Evolutionary conservation across 2,329 filamentous ascomycete genomes (phyloP), one percentile per base, ranked within the genome.

Genomic region (Penicillium hesseltinei): DNA sequence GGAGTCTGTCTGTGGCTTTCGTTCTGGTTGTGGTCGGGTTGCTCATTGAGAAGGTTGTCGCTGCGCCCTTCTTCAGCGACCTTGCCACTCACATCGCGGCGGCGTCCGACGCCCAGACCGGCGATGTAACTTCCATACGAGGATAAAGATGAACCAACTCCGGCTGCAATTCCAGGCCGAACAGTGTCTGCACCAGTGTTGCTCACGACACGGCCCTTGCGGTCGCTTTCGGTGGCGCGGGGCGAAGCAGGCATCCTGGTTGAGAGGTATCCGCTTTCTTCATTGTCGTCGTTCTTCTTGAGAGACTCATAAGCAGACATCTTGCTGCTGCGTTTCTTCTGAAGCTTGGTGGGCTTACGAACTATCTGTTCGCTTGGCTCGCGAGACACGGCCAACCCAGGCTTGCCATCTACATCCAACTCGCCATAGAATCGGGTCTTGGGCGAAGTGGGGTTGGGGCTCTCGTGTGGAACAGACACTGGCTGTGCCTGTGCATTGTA

Each of bases 81-180:
- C 54, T 79, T 79, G 2, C 77, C 78, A 56, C 77, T 79, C 19
- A 80, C 78, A 53, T 80, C 77, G 40, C 77, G 71, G 52, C 77
- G 68, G 54, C 78, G 69, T n/a, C 77, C 77, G 36, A 80, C 76
- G 1, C 77, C 77, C 5, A 78, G 60, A 2, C 72, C 73, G 2
- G 75, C 74, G 43, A 78, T 75, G 53, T 78, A 78, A 58, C 69
- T 75, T 21, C 75, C 73, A 48, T 78, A 78, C 0, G 73, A 76
- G 10, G 69, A 69, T 33, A 74, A 46, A 4, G 71, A 65, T 1
- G 74, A 66, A 21, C 67, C 68, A 39, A 67, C 64, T 8, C 69
- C 71, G 9, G 64, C 58, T 4, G 62, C 57, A 17, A 64, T 59
- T 29, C 66, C 52, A 8, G 62, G 48, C 9, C 58, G 60, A 5